These are phyloP conservation scores for Nelumbo lutea DNA, from an alignment of 164 flowering plant genomes.

Conservation along the genomic window DNA sequence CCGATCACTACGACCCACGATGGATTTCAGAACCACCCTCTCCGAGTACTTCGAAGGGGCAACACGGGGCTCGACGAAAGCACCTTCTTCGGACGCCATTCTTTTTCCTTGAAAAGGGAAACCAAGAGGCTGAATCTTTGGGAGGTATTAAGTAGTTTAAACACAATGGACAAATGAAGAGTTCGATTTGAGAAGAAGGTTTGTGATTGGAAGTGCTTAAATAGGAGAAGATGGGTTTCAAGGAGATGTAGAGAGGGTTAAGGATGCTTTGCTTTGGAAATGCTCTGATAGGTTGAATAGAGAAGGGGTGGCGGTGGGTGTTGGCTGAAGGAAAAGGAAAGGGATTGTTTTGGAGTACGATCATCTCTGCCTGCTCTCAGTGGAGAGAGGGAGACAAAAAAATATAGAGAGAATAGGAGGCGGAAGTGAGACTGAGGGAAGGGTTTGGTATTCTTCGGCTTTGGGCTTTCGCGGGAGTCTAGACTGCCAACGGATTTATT, in stretches of 20 bases:
- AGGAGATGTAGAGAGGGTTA: neutral
- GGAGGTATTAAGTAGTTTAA: neutral
- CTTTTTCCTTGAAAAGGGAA: neutral
- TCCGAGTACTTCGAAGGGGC: slow-evolving; percentile 49
- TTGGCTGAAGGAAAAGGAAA: slow-evolving; percentile 31
- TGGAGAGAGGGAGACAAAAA: slow-evolving; percentile 1
- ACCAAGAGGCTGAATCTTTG: neutral
- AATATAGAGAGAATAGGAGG: too few relatives aligned
- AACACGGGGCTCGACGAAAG: slow-evolving; percentile 1
- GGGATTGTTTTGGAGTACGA: slow-evolving; percentile 29
- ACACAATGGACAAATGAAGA: neutral
- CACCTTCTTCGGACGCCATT: slow-evolving; percentile 26
- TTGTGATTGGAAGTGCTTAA: neutral
- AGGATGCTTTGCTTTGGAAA: slow-evolving; percentile 42
- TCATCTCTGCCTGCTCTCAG: slow-evolving; percentile 7
- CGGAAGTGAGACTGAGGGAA: neutral
- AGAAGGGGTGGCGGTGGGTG: slow-evolving; percentile 10
- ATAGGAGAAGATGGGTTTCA: neutral
- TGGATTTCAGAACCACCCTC: slow-evolving; percentile 53
- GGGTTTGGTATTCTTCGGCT: slow-evolving; percentile 31
- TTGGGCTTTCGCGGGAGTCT: slow-evolving; percentile 11
- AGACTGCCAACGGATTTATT: too few relatives aligned
- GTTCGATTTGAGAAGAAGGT: neutral
- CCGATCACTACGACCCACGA: slow-evolving; percentile 43
- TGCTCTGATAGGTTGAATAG: slow-evolving; percentile 8